Evolutionary conservation across 345 rosid species (phyloP).

Genomic region (Leavenworthia alabamica): DNA sequence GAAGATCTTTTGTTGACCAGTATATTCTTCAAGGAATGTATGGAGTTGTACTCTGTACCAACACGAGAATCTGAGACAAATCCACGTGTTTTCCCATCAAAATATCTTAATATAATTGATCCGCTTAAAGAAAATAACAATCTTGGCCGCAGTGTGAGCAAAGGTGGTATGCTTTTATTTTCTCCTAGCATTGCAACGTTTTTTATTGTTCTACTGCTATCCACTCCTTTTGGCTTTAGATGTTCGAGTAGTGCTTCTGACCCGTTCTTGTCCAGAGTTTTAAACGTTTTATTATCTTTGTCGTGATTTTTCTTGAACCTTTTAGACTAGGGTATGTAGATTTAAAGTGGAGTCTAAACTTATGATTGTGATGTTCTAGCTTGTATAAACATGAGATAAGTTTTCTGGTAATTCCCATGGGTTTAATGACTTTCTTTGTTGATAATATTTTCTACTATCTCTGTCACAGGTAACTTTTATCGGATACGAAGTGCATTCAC

Average conservation of each 20-base stretch:
- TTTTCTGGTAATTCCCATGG: background rate
- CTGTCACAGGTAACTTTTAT: conserved; percentile 57
- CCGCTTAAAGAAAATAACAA: conserved; percentile 78
- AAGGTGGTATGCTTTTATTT: conserved; percentile 45
- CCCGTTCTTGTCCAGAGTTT: background rate
- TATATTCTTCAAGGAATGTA: conserved; percentile 57
- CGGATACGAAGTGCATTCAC: conserved; percentile 87
- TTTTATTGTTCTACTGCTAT: background rate
- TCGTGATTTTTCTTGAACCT: background rate
- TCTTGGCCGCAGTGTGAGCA: conserved; percentile 96
- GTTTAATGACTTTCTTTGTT: background rate
- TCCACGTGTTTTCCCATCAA: conserved; percentile 50
- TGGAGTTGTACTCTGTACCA: conserved; percentile 51
- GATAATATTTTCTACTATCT: background rate
- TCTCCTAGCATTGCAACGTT: background rate
- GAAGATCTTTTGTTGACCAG: conserved; percentile 52
- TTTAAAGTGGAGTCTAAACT: background rate
- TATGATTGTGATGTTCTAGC: background rate
- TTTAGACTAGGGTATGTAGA: background rate
- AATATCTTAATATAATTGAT: conserved; percentile 82
- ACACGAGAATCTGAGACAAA: conserved; percentile 53
- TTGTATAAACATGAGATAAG: background rate
- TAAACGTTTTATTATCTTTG: background rate
- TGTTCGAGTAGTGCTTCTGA: conserved; percentile 8
- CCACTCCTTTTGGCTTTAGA: background rate